Conservation (phyloP, 2,329 filamentous ascomycete genomes). For the Leptographium flavum region DNA sequence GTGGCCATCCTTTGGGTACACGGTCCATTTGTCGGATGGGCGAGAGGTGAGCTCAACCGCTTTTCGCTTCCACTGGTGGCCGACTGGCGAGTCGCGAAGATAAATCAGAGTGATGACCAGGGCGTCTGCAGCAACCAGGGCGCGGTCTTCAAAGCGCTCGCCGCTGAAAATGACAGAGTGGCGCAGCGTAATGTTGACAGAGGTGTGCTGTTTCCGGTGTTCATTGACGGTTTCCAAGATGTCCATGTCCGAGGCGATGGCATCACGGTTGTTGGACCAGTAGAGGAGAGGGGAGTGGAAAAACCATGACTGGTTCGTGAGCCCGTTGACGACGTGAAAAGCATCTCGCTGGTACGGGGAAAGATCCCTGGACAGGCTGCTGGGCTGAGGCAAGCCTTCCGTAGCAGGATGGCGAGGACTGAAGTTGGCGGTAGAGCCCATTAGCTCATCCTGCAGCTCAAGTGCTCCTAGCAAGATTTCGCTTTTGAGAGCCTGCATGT, state of each 20-base stretch:
- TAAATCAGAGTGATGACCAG: constrained; percentile 67
- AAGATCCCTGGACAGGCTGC: constrained; percentile 21
- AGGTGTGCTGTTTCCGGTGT: constrained; percentile 45
- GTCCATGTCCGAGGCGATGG: constrained; percentile 44
- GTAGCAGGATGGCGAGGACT: constrained; percentile 25
- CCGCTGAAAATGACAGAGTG: constrained; percentile 73
- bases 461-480: constrained; percentile 53
- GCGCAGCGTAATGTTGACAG: constrained; percentile 58
- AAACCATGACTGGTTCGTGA: constrained; percentile 54
- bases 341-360: constrained; percentile 33
- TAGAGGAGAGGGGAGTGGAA: constrained; percentile 75
- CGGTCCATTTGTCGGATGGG: constrained; percentile 41
- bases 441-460: constrained; percentile 53
- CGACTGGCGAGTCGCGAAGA: constrained; percentile 48
- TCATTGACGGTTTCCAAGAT: constrained; percentile 57
- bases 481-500: constrained; percentile 60
- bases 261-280: constrained; percentile 53
- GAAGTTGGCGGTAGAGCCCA: constrained; percentile 46
- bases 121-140: constrained; percentile 58
- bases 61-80: constrained; percentile 49
- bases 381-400: not conserved
- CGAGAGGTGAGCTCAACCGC: constrained; percentile 36
- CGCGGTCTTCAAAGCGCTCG: constrained; percentile 57
- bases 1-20: constrained; percentile 47
- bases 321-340: constrained; percentile 44